These are phyloP conservation scores for Corrigiola litoralis DNA, from an alignment of 179 eudicot genomes.

Conservation along the genomic window DNA sequence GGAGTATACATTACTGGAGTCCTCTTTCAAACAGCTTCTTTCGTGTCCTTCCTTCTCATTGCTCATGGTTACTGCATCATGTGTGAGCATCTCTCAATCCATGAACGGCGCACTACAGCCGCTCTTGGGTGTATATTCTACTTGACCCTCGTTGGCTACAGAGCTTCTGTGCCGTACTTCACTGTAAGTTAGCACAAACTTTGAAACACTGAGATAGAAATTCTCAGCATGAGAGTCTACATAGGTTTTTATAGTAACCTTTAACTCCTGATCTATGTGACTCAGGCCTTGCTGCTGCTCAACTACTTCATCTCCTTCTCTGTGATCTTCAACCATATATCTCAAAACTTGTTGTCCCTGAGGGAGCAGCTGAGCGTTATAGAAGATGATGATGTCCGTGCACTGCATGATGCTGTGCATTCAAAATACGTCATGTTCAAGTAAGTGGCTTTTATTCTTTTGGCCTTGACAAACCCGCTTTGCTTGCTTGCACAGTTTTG, in stretches of 20 bases:
- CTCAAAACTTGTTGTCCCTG: conserved; percentile 63
- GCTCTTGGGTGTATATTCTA: conserved; percentile 76
- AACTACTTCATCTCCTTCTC: conserved; percentile 72
- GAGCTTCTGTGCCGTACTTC: conserved; percentile 87
- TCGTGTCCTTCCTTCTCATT: conserved; percentile 80
- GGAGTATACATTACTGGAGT: conserved; percentile 87
- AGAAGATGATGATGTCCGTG: conserved; percentile 65
- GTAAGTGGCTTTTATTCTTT: conserved; percentile 36
- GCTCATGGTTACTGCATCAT: conserved; percentile 94
- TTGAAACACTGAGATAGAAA: not conserved
- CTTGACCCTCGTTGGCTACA: conserved; percentile 86
- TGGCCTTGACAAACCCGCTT: not conserved
- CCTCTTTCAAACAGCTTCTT: conserved; percentile 81
- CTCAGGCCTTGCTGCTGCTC: conserved; percentile 73
- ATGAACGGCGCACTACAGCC: conserved; percentile 70
- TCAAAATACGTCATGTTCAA: conserved; percentile 84
- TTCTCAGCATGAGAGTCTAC: not conserved
- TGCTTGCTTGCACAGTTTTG: not conserved
- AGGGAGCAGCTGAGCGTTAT: conserved; percentile 69
- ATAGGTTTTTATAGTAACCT: not conserved
- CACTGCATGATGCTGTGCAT: conserved; percentile 72
- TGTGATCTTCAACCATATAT: conserved; percentile 72
- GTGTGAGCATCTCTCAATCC: conserved; percentile 71
- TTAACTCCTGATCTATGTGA: not conserved
- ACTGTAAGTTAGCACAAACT: conserved; percentile 50